Evolutionary conservation across 495 filamentous ascomycete species (phyloP).

Genomic region (Annulohypoxylon bovei): DNA sequence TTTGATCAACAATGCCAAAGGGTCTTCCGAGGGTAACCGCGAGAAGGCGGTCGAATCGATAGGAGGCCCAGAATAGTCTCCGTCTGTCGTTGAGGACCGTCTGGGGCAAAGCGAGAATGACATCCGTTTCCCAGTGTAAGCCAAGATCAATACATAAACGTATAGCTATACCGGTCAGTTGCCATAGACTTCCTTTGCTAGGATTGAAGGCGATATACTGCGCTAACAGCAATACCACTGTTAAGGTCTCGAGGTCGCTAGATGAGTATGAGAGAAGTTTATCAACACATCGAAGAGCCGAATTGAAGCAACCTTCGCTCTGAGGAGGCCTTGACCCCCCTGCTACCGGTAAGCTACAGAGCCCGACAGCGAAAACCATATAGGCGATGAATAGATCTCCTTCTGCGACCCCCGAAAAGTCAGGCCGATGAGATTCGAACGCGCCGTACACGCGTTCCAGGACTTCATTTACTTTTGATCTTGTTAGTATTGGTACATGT

Average conservation of each 20-base stretch:
- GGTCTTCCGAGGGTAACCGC: constrained; percentile 40
- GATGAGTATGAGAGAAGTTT: constrained; percentile 39
- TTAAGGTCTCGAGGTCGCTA: constrained; percentile 41
- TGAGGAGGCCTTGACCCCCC: constrained; percentile 27
- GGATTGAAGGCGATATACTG: constrained; percentile 44
- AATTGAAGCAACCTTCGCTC: constrained; percentile 44
- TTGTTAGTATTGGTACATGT: constrained; percentile 39
- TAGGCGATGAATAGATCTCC: constrained; percentile 41
- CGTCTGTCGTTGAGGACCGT: constrained; percentile 31
- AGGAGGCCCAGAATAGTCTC: constrained; percentile 39
- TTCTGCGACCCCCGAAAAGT: constrained; percentile 17
- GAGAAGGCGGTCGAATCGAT: constrained; percentile 42
- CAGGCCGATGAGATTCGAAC: constrained; percentile 2
- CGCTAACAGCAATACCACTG: constrained; percentile 37
- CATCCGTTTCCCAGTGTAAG: constrained; percentile 43
- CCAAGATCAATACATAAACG: constrained; percentile 43
- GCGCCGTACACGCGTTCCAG: constrained; percentile 34
- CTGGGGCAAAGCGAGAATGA: constrained; percentile 17
- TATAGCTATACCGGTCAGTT: constrained; percentile 41
- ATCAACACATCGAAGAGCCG: constrained; percentile 41
- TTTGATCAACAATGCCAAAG: constrained; percentile 43
- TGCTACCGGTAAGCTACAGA: constrained; percentile 38
- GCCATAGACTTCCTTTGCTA: constrained; percentile 41
- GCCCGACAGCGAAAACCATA: constrained; percentile 42
- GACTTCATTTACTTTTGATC: constrained; percentile 29